A percentile compares a stretch with the other conserved stretches of the same genome.
Conservation (phyloP, 2,329 filamentous ascomycete species). For the Orbilia quercus region DNA sequence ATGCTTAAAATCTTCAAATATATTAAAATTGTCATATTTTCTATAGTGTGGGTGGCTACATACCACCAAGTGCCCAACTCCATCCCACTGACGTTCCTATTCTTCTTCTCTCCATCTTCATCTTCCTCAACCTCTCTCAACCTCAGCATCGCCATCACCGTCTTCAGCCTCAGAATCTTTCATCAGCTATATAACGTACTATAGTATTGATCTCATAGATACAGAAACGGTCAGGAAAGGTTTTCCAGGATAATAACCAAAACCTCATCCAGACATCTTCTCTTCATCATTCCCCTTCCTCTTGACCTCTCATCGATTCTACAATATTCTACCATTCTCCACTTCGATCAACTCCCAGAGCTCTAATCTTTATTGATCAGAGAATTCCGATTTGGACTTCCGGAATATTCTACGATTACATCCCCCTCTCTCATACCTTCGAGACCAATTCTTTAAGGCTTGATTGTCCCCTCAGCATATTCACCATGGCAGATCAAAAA, state of each 20-base stretch:
- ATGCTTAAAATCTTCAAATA: no score
- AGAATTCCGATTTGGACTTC: slow-evolving; percentile 16
- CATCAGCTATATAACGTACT: slow-evolving; percentile 1
- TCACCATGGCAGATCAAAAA: slow-evolving; percentile 15
- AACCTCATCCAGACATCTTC: slow-evolving; percentile 24
- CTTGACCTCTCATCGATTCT: slow-evolving; percentile 11
- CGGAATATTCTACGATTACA: not conserved
- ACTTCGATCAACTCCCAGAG: slow-evolving; percentile 1
- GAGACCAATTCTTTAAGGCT: not conserved
- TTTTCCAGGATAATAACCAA: slow-evolving; percentile 47
- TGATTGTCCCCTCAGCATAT: no score
- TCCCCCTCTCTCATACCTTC: not conserved
- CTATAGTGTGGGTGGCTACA: no score
- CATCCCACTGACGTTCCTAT: not conserved
- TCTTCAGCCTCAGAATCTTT: not conserved
- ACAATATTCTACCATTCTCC: not conserved
- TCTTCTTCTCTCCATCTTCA: not conserved
- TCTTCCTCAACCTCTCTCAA: not conserved
- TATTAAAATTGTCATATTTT: no score
- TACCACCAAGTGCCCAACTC: no score
- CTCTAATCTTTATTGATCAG: slow-evolving; percentile 40
- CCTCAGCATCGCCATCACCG: slow-evolving; percentile 15
- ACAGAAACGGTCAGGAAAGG: slow-evolving; percentile 24
- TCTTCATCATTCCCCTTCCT: slow-evolving; percentile 24
- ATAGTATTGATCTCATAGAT: not conserved